A percentile compares a stretch with the other conserved stretches of the same genome.
phyloP scores from a whole-genome alignment of 768 basidiomycete genomes.

The Podaxis mareebaensis region DNA sequence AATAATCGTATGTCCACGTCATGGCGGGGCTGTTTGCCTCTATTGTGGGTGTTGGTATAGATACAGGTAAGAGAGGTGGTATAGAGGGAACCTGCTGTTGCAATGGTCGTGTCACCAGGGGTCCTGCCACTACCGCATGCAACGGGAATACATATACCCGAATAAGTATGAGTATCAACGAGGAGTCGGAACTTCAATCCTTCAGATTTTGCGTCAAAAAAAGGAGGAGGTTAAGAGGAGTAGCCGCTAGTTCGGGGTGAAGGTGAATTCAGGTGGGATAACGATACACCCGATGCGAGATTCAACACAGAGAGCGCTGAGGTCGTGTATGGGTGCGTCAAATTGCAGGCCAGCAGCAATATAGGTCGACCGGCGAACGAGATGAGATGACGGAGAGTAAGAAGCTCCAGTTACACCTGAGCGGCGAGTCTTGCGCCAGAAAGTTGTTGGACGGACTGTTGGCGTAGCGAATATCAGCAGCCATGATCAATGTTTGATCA shows the following conservation, averaged over 20 bases:
- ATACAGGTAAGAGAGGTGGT: background rate
- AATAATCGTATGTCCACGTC: slow-evolving; percentile 1
- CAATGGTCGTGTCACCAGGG: background rate
- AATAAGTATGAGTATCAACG: background rate
- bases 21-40: too few species aligned
- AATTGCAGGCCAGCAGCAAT: slow-evolving; percentile 74
- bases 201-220: background rate
- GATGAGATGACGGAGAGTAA: slow-evolving; percentile 72
- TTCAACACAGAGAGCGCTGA: slow-evolving; percentile 64
- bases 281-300: slow-evolving; percentile 51
- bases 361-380: slow-evolving; percentile 76
- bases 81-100: slow-evolving; percentile 1
- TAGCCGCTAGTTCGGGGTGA: background rate
- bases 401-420: slow-evolving; percentile 71
- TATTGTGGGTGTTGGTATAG: background rate
- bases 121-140: background rate
- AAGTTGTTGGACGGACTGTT: slow-evolving; percentile 77
- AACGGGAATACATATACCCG: background rate
- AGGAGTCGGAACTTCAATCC: background rate
- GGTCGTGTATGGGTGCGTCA: slow-evolving; percentile 60
- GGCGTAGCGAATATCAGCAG: slow-evolving; percentile 5
- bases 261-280: slow-evolving; percentile 37
- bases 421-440: slow-evolving; percentile 74
- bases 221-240: background rate
- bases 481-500: background rate